A percentile compares a stretch with the other conserved stretches of the same genome.
Conservation (phyloP, 495 filamentous ascomycete genomes). For the Aspergillus conjunctus region DNA sequence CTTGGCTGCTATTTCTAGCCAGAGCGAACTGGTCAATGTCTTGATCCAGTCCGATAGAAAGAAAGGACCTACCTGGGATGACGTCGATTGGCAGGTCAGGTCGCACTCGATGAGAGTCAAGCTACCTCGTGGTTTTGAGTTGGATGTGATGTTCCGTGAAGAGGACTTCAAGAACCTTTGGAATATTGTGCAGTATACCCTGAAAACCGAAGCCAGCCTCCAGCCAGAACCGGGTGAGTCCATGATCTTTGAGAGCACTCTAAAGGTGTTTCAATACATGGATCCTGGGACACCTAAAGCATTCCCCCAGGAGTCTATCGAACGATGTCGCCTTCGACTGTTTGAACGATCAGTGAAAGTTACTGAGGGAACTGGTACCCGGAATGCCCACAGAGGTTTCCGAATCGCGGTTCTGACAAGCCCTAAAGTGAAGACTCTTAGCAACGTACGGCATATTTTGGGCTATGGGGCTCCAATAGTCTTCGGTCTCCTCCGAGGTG, state of each 20-base stretch:
- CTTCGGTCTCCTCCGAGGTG: slow-evolving; percentile 71
- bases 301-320: slow-evolving; percentile 73
- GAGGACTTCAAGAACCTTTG: slow-evolving; percentile 73
- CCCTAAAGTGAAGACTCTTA: slow-evolving; percentile 71
- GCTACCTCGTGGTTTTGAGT: slow-evolving; percentile 66
- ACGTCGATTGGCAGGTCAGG: slow-evolving; percentile 73
- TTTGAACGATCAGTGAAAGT: slow-evolving; percentile 68
- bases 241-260: slow-evolving; percentile 61
- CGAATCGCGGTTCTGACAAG: slow-evolving; percentile 74
- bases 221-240: slow-evolving; percentile 65
- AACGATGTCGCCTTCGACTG: slow-evolving; percentile 65
- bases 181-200: slow-evolving; percentile 79
- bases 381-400: slow-evolving; percentile 72
- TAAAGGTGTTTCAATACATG: slow-evolving; percentile 74
- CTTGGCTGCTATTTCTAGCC: slow-evolving; percentile 70
- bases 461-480: slow-evolving; percentile 63
- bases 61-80: slow-evolving; percentile 73
- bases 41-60: slow-evolving; percentile 67
- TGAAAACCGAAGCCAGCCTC: slow-evolving; percentile 69
- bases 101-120: slow-evolving; percentile 61
- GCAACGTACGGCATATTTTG: slow-evolving; percentile 67
- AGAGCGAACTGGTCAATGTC: slow-evolving; percentile 75
- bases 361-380: slow-evolving; percentile 65
- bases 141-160: slow-evolving; percentile 69
- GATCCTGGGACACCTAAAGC: slow-evolving; percentile 64